These are phyloP conservation scores for Cutaneotrichosporon sp. DNA, from an alignment of 1,284 basidiomycete genomes.

Conservation along the genomic window DNA sequence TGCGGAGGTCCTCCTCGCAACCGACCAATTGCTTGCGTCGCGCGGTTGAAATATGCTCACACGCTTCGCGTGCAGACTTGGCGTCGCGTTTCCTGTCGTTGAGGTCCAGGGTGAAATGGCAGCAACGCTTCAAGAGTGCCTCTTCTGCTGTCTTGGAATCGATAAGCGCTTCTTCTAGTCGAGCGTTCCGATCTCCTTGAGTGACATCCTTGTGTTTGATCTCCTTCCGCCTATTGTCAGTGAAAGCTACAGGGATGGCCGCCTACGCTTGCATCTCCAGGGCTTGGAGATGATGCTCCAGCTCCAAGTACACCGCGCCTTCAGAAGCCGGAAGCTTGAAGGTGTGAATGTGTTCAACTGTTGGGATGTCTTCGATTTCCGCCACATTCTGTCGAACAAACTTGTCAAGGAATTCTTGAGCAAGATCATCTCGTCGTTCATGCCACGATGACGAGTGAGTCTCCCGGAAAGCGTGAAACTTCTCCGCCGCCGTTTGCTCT, in stretches of 20 bases:
- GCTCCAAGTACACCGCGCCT: conserved; percentile 87
- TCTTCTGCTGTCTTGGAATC: conserved; percentile 88
- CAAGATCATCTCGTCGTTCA: conserved; percentile 72
- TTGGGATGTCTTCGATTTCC: conserved; percentile 92
- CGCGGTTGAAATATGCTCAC: conserved; percentile 81
- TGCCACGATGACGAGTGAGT: conserved; percentile 90
- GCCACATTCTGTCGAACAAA: conserved; percentile 93
- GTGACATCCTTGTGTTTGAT: conserved; percentile 55
- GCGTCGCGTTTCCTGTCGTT: conserved; percentile 56
- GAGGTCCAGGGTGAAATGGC: conserved; percentile 76
- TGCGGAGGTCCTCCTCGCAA: conserved; percentile 68
- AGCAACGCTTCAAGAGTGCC: conserved; percentile 85
- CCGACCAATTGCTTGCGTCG: conserved; percentile 71
- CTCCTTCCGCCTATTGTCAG: conserved; percentile 61
- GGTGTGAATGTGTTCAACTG: conserved; percentile 61
- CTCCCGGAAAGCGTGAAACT: conserved; percentile 94
- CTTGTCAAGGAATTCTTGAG: conserved; percentile 74
- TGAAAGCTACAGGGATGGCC: too few species aligned
- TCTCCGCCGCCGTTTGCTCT: conserved; percentile 83
- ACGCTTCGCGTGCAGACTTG: conserved; percentile 70
- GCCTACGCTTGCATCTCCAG: conserved; percentile 46
- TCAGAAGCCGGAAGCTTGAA: conserved; percentile 84
- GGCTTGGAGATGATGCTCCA: conserved; percentile 82
- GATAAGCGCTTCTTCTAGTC: conserved; percentile 77
- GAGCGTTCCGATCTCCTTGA: conserved; percentile 76